Percentiles rank a stretch among this genome's conserved stretches.
Evolutionary conservation across 2,329 filamentous ascomycete genomes (phyloP).

Genomic region (Tricladium varicosporioides): DNA sequence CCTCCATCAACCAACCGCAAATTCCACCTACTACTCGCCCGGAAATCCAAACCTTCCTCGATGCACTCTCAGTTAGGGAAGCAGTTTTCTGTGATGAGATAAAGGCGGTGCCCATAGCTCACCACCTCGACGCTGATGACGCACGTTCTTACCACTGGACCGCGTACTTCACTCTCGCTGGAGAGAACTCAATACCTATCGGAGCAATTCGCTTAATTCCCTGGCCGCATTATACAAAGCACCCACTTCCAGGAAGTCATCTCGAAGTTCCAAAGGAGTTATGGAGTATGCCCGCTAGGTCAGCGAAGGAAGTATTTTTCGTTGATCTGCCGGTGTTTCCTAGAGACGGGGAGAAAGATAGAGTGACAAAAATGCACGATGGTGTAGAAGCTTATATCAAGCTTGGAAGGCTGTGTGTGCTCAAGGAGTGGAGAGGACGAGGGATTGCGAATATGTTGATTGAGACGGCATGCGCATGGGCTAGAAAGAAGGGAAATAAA

Average conservation of each 20-base stretch:
- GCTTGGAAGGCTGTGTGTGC: constrained; percentile 73
- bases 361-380: constrained; percentile 51
- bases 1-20: constrained; percentile 6
- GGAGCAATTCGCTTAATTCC: too few species aligned
- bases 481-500: constrained; percentile 60
- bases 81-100: constrained; percentile 60
- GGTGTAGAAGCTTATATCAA: constrained; percentile 76
- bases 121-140: constrained; percentile 82
- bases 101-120: constrained; percentile 50
- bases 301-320: background rate
- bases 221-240: constrained; percentile 18
- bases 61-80: constrained; percentile 59
- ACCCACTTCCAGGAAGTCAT: constrained; percentile 33
- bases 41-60: constrained; percentile 54
- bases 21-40: constrained; percentile 5
- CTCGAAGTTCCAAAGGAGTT: background rate
- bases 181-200: too few species aligned
- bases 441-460: constrained; percentile 67
- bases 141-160: too few species aligned
- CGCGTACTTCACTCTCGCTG: too few species aligned
- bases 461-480: constrained; percentile 66
- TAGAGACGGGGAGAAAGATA: constrained; percentile 15
- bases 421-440: constrained; percentile 61
- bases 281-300: background rate
- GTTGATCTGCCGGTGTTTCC: constrained; percentile 8